phyloP scores from a whole-genome alignment of 305 asterid species.

The Withania somnifera region DNA sequence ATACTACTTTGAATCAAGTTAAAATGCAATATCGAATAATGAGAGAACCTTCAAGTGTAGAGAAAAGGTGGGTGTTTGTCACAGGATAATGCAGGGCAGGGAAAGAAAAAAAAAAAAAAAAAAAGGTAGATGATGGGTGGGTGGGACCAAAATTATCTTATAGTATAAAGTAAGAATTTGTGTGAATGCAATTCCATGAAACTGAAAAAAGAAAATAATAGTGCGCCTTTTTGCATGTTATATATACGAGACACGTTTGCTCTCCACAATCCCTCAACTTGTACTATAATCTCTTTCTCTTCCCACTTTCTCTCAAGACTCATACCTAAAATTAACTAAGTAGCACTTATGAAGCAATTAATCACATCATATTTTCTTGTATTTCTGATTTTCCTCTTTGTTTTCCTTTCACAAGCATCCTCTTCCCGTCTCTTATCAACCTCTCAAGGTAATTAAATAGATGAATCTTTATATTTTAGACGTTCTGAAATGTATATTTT shows the following conservation, averaged over 20 bases:
- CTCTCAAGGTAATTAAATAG: background rate
- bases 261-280: background rate
- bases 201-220: background rate
- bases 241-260: background rate
- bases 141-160: background rate
- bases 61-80: background rate
- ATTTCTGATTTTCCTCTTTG: background rate
- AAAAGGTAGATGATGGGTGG: background rate
- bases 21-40: too few relatives aligned
- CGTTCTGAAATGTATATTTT: background rate
- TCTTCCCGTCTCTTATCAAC: background rate
- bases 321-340: background rate
- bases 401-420: background rate
- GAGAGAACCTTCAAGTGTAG: background rate
- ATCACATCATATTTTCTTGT: background rate
- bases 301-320: background rate
- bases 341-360: background rate
- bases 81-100: background rate
- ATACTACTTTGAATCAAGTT: too few relatives aligned
- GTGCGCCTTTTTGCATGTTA: background rate
- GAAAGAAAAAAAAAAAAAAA: background rate
- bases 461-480: background rate
- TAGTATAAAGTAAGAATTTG: background rate
- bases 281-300: background rate
- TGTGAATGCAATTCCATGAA: background rate